A percentile compares a stretch with the other conserved stretches of the same genome.
phyloP scores from a whole-genome alignment of 2,329 filamentous ascomycete genomes.

The Ceratocystis cubensis region DNA sequence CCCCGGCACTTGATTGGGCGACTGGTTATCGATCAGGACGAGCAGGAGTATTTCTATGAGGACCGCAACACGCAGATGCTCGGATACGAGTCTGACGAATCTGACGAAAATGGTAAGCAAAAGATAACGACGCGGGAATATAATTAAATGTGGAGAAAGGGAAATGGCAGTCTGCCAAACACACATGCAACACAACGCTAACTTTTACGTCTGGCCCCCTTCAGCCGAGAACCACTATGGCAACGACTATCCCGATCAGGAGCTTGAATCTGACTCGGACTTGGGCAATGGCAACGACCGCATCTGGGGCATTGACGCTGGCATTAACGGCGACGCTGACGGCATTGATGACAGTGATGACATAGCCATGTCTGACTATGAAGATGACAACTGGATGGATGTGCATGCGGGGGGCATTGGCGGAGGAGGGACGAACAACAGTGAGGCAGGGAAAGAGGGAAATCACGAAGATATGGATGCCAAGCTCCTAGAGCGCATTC shows the following conservation, averaged over 20 bases:
- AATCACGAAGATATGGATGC: slow-evolving; percentile 21
- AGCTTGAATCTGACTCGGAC: slow-evolving; percentile 51
- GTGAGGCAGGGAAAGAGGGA: not conserved
- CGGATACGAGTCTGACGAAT: slow-evolving; percentile 44
- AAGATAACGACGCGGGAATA: slow-evolving; percentile 3
- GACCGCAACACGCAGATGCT: slow-evolving; percentile 17
- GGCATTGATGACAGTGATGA: slow-evolving; percentile 30
- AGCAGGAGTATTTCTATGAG: slow-evolving; percentile 45
- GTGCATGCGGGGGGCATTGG: slow-evolving; percentile 18
- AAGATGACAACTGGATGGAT: slow-evolving; percentile 29
- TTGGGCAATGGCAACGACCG: slow-evolving; percentile 32
- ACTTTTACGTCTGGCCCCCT: slow-evolving; percentile 8
- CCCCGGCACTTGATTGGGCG: slow-evolving; percentile 41
- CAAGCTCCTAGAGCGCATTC: slow-evolving; percentile 25
- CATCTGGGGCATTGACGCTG: slow-evolving; percentile 35
- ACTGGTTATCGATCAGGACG: slow-evolving; percentile 44
- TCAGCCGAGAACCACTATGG: slow-evolving; percentile 65
- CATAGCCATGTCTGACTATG: slow-evolving; percentile 30
- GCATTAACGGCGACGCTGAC: slow-evolving; percentile 41
- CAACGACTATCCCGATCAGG: slow-evolving; percentile 70
- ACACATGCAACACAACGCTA: not conserved
- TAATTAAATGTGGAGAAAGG: not conserved
- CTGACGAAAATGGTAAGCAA: slow-evolving; percentile 49
- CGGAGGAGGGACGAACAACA: not conserved
- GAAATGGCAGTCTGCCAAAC: not conserved